Base-by-base conservation (phyloP, 2,329 filamentous ascomycete genomes). In the Fonsecaea pedrosoi region DNA sequence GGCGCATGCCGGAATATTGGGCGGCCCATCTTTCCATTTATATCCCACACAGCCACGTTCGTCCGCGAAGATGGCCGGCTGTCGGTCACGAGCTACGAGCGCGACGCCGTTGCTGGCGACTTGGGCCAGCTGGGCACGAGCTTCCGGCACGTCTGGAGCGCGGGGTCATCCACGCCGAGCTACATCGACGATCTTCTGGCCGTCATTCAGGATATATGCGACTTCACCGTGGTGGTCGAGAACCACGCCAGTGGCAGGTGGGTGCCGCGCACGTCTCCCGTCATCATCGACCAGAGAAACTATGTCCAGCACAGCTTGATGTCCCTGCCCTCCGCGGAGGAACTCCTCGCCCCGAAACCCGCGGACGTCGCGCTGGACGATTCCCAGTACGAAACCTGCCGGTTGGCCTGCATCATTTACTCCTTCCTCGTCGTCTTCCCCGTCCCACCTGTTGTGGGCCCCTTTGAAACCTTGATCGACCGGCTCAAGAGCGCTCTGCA, bases 341-440 rank as follows among this genome's bases (percentile, higher is more conserved):
- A 62, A 42, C 37, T 67, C 9, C 8, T 34, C 25, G 67, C 75
- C n/a, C 58, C 75, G 3, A 32, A 64, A 4, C 54, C 64, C 15
- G 53, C 70, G 2, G 60, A 70, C 30, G 64, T 65, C 4, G 68
- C 66, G 2, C 73, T 73, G 13, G 42, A 55, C 37, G 79, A 79
- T 57, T 75, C 78, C 56, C 66, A 75, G 10, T 77, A 67, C 55
- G 65, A 67, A 38, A 42, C 45, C 5, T 65, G 73, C 57, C 77
- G 78, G 15, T 70, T 80, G 4, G 75, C 77, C 1, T 74, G 72
- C 4, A 69, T 78, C 5, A 72, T 79, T 7, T 80, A 77, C 68
- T 74, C 76, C 54, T 76, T 79, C 32, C 74, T 78, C 9, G 75
- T 80, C 4, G 70, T 80, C 42, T 78, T 79, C 66, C 79, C 79